Evolutionary conservation across 176 grass and related monocot species (phyloP), one percentile per base, ranked within the genome.

Genomic region (Aegilops umbellulata): DNA sequence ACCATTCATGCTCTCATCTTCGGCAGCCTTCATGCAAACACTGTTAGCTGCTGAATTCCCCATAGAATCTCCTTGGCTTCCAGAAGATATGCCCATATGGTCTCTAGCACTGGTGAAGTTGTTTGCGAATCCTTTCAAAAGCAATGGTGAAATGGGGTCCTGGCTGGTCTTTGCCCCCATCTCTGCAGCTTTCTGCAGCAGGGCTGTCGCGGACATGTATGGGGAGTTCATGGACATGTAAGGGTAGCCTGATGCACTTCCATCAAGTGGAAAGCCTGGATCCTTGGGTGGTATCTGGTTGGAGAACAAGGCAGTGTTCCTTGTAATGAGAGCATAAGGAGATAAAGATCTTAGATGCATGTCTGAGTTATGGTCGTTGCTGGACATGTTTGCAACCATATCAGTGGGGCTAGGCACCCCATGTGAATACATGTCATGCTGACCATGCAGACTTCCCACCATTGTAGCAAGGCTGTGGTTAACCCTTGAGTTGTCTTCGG

Each of bases 171-270:
- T 93, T 55, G 82, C 85, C 19, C 91, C 91, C 73, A 93, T 90
- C 82, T 90, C 91, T 8, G 88, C 73, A 62, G 91, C 91, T 85
- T 93, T 93, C 88, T 93, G 91, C 51, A 93, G 85, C 26, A 93
- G 83, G 69, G 91, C 91, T 53, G 91, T 93, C 55, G 91, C 91
- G 8, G 91, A 93, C 91, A 88, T 90, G 70, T 88, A 88, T 51
- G 88, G 78, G 34, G 91, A 90, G 74, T 76, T 82, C 81, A 92
- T 90, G 62, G 91, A 38, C 87, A 92, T 87, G 41, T 87, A 89
- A 46, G 84, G 84, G 25, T 64, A 87, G 35, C 81, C 75, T 16
- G 82, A 86, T 41, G 73, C 85, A 22, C 82, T 85, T 46, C 78
- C 91, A 76, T 90, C 79, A 32, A 90, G 88, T 77, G 79, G 88